Conservation (phyloP, 768 basidiomycete species). For the Mycena galericulata region DNA sequence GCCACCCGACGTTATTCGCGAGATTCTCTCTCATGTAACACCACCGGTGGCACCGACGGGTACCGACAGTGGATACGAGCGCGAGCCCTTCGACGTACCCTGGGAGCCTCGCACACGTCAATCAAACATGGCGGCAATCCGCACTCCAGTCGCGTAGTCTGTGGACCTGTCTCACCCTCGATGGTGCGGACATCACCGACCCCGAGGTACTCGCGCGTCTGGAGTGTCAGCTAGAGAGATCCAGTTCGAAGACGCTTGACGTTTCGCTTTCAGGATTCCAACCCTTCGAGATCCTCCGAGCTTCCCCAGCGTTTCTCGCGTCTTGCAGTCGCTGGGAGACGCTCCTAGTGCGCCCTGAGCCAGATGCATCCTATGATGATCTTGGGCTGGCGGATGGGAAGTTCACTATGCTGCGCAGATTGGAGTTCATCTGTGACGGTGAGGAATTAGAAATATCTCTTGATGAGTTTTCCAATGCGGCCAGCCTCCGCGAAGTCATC, state of each 20-base stretch:
- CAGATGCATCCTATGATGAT: constrained; percentile 11
- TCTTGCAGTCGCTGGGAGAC: constrained; percentile 12
- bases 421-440: constrained; percentile 5
- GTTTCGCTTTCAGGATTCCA: background rate
- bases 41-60: constrained; percentile 1
- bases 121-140: background rate
- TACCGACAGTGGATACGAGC: constrained; percentile 8
- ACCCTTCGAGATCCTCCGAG: constrained; percentile 4
- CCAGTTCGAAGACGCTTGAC: background rate
- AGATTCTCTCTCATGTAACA: constrained; percentile 7
- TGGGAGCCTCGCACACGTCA: constrained; percentile 4
- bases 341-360: constrained; percentile 1
- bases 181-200: background rate
- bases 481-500: constrained; percentile 13
- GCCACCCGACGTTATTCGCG: constrained; percentile 8
- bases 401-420: constrained; percentile 10
- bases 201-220: constrained; percentile 5
- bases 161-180: constrained; percentile 8
- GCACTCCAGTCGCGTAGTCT: background rate
- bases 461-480: constrained; percentile 10
- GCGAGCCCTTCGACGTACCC: background rate
- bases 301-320: constrained; percentile 14
- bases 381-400: constrained; percentile 11
- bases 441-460: constrained; percentile 5
- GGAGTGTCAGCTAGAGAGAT: constrained; percentile 14